Percentiles rank a stretch among this genome's conserved stretches.
These are phyloP conservation scores for Spencermartinsiella ligniputridi DNA, from an alignment of 1,139 yeast genomes.

Conservation along the genomic window DNA sequence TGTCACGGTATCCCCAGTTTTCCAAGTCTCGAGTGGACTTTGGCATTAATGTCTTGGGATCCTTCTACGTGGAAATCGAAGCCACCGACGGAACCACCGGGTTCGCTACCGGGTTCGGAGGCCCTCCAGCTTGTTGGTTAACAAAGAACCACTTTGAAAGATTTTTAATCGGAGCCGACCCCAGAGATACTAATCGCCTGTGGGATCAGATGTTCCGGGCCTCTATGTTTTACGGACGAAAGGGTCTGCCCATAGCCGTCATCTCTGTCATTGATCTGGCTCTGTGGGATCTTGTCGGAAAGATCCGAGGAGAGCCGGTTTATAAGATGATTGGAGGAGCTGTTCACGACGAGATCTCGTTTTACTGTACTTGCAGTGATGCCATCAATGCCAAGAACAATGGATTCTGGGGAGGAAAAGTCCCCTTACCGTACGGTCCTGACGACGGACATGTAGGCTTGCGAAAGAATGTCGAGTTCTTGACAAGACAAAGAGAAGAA, in stretches of 20 bases:
- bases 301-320: constrained; percentile 46
- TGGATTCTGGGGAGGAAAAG: constrained; percentile 52
- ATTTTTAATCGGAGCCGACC: constrained; percentile 44
- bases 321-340: constrained; percentile 50
- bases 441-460: constrained; percentile 46
- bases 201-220: constrained; percentile 49
- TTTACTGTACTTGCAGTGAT: constrained; percentile 46
- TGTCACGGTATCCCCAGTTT: constrained; percentile 45
- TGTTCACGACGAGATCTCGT: constrained; percentile 41
- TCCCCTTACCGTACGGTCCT: constrained; percentile 48
- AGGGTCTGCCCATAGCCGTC: constrained; percentile 45
- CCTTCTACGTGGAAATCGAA: constrained; percentile 46
- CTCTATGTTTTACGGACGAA: constrained; percentile 48
- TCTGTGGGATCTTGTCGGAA: constrained; percentile 47
- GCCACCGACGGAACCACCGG: constrained; percentile 47
- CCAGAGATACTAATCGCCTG: constrained; percentile 41
- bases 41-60: constrained; percentile 50
- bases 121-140: constrained; percentile 49
- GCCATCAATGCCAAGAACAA: constrained; percentile 44
- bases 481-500: constrained; percentile 40
- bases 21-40: constrained; percentile 42
- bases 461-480: constrained; percentile 43
- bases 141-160: constrained; percentile 44
- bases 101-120: constrained; percentile 51
- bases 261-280: constrained; percentile 46